Percentiles rank a stretch among this genome's conserved stretches.
Conservation (phyloP, 192 early-diverging fungal genomes). For the Anaeromyces robustus region DNA sequence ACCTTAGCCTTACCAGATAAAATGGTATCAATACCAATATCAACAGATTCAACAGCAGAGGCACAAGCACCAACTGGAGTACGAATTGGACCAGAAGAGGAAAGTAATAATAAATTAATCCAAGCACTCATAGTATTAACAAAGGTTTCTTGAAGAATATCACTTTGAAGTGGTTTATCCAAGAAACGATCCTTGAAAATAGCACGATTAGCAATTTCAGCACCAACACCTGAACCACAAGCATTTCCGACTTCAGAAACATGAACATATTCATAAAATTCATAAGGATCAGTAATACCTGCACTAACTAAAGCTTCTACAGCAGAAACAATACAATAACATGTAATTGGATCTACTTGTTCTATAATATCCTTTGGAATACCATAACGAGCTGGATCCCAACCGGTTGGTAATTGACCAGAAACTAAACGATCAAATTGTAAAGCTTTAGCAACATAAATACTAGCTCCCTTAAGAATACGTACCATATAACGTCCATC, state of each 20-base stretch:
- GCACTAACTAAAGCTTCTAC: constrained; percentile 79
- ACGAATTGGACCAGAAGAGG: constrained; percentile 84
- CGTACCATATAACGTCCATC: constrained; percentile 58
- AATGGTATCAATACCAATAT: constrained; percentile 85
- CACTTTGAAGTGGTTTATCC: constrained; percentile 74
- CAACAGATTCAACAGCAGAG: constrained; percentile 77
- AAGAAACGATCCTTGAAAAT: constrained; percentile 64
- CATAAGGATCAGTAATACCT: constrained; percentile 94
- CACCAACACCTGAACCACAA: constrained; percentile 79
- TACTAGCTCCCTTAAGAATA: constrained; percentile 70
- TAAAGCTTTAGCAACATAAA: constrained; percentile 85
- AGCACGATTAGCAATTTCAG: constrained; percentile 56
- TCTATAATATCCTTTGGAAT: constrained; percentile 76
- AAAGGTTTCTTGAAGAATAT: constrained; percentile 91
- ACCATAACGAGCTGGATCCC: constrained; percentile 83
- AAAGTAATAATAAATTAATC: constrained; percentile 92
- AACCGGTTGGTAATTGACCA: constrained; percentile 89
- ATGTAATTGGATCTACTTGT: constrained; percentile 83
- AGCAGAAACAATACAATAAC: constrained; percentile 75
- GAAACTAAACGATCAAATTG: constrained; percentile 77
- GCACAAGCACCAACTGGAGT: constrained; percentile 87
- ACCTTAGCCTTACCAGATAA: constrained; percentile 81
- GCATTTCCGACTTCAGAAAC: constrained; percentile 87
- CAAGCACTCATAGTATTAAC: constrained; percentile 90
- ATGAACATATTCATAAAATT: constrained; percentile 92